A percentile compares a stretch with the other conserved stretches of the same genome.
Evolutionary conservation across 176 grass and related monocot species (phyloP).

Genomic region (Melocanna baccifera): DNA sequence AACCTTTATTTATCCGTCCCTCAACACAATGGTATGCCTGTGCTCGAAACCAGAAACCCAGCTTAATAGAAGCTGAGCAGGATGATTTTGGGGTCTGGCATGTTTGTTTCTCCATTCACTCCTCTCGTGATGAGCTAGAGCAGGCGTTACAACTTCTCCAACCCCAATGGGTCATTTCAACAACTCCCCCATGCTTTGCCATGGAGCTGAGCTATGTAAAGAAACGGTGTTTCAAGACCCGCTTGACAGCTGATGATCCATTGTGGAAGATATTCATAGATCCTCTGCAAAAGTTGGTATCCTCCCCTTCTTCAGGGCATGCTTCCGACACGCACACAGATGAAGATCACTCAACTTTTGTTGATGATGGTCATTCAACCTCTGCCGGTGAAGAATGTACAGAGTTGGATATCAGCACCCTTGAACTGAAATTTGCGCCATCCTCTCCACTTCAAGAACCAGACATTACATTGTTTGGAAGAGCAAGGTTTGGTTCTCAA

Average conservation of each 20-base stretch:
- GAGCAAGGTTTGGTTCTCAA: conserved; percentile 75
- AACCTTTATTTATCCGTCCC: conserved; percentile 77
- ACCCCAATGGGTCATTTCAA: conserved; percentile 89
- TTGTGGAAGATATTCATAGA: conserved; percentile 74
- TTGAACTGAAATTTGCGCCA: conserved; percentile 59
- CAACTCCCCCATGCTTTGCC: conserved; percentile 71
- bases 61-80: conserved; percentile 57
- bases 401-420: conserved; percentile 33
- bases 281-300: conserved; percentile 32
- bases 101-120: conserved; percentile 90
- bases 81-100: conserved; percentile 83
- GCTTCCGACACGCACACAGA: conserved; percentile 8
- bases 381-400: conserved; percentile 21
- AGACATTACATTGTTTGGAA: conserved; percentile 78
- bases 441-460: conserved; percentile 37
- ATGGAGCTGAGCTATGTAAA: conserved; percentile 89
- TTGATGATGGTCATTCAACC: neutral
- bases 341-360: conserved; percentile 18
- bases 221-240: conserved; percentile 70
- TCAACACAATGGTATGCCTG: conserved; percentile 89
- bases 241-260: conserved; percentile 61
- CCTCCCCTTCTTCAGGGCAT: conserved; percentile 24
- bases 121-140: conserved; percentile 76
- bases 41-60: conserved; percentile 39
- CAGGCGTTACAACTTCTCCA: conserved; percentile 70